phyloP scores from a whole-genome alignment of 768 basidiomycete species.

The Boletus rubescentipes region DNA sequence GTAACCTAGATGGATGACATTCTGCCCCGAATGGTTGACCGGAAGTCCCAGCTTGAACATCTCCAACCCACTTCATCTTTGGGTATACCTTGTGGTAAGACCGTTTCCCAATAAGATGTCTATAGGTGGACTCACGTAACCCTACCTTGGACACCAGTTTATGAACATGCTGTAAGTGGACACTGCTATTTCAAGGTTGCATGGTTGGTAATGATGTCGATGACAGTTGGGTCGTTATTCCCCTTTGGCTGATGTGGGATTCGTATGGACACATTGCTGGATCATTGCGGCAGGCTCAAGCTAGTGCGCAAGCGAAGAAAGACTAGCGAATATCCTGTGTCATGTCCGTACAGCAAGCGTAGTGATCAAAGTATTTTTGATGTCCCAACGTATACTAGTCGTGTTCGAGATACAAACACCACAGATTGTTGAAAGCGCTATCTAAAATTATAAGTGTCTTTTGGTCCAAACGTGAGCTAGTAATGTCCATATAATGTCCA shows the following conservation, averaged over 20 bases:
- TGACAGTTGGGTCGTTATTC: conserved; percentile 76
- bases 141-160: conserved; percentile 44
- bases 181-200: background rate
- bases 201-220: conserved; percentile 1
- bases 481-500: conserved; percentile 19
- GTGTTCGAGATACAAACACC: background rate
- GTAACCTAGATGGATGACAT: conserved; percentile 73
- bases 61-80: conserved; percentile 67
- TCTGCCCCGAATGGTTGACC: conserved; percentile 82
- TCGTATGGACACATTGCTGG: conserved; percentile 71
- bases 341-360: no score
- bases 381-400: background rate
- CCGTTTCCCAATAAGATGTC: background rate
- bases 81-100: conserved; percentile 79
- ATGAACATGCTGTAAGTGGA: conserved; percentile 74
- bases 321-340: conserved; percentile 16
- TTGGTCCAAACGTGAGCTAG: background rate
- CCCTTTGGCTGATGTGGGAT: conserved; percentile 73
- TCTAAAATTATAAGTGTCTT: background rate
- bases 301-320: conserved; percentile 36
- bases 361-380: background rate
- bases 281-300: conserved; percentile 48
- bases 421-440: background rate
- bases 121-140: background rate
- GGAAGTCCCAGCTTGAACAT: conserved; percentile 72